Evolutionary conservation across 129 eudicot genomes (phyloP).

Genomic region (Oenanthe sinensis): DNA sequence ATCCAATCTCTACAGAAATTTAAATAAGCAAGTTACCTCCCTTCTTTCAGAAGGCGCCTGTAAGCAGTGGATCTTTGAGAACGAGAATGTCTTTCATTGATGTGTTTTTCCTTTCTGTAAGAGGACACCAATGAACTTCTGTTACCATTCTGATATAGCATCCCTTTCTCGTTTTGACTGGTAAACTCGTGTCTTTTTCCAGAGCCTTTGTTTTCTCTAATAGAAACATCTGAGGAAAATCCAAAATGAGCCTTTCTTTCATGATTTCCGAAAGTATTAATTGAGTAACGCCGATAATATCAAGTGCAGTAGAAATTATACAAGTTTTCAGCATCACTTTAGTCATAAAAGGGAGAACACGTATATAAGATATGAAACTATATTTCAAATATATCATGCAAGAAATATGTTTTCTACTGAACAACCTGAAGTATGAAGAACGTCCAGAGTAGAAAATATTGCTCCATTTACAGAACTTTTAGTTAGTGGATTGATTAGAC

Average conservation of each 20-base stretch:
- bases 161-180: conserved; percentile 28
- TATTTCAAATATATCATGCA: neutral
- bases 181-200: conserved; percentile 26
- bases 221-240: conserved; percentile 24
- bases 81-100: conserved; percentile 19
- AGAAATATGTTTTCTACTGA: neutral
- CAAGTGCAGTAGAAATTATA: conserved; percentile 2
- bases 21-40: conserved; percentile 50
- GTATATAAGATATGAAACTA: conserved; percentile 1
- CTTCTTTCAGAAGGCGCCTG: conserved; percentile 58
- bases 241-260: conserved; percentile 35
- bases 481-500: conserved; percentile 27
- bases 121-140: conserved; percentile 16
- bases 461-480: conserved; percentile 25
- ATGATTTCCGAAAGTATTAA: conserved; percentile 34
- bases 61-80: conserved; percentile 57
- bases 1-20: neutral
- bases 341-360: neutral
- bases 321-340: neutral
- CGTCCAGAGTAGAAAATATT: conserved; percentile 28
- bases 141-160: conserved; percentile 25
- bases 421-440: conserved; percentile 48
- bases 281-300: conserved; percentile 10
- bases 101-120: conserved; percentile 18
- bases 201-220: conserved; percentile 27